phyloP scores from a whole-genome alignment of 2,329 filamentous ascomycete species.

The Pestalotiopsis sp. region DNA sequence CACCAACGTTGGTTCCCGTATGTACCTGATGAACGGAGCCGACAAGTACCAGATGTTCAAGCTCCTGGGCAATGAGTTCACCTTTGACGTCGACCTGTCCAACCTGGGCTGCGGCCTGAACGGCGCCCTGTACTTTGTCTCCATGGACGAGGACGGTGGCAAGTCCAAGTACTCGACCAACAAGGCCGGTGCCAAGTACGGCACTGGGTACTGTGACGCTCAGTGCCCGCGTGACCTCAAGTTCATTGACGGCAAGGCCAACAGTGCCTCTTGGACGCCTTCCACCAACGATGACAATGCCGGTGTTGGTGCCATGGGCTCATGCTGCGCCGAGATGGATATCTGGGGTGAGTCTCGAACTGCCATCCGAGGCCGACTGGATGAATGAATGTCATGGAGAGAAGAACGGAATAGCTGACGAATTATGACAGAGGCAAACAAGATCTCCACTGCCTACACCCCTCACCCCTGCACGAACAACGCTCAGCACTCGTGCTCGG shows the following conservation, averaged over 20 bases:
- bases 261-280: slow-evolving; percentile 45
- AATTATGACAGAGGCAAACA: slow-evolving; percentile 49
- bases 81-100: slow-evolving; percentile 64
- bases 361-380: neutral
- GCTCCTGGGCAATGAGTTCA: slow-evolving; percentile 59
- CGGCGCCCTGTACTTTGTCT: slow-evolving; percentile 58
- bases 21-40: slow-evolving; percentile 57
- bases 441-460: slow-evolving; percentile 57
- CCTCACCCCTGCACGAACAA: slow-evolving; percentile 57
- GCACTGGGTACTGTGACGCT: slow-evolving; percentile 54
- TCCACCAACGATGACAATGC: slow-evolving; percentile 49
- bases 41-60: slow-evolving; percentile 58
- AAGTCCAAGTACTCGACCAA: slow-evolving; percentile 44
- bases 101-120: slow-evolving; percentile 62
- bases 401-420: neutral
- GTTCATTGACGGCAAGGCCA: slow-evolving; percentile 50
- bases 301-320: slow-evolving; percentile 47
- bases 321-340: slow-evolving; percentile 60
- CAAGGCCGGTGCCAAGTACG: slow-evolving; percentile 51
- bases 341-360: slow-evolving; percentile 42
- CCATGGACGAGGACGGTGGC: slow-evolving; percentile 56
- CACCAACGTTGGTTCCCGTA: slow-evolving; percentile 43
- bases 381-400: neutral
- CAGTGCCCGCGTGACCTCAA: slow-evolving; percentile 49
- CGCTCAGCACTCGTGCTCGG: slow-evolving; percentile 45